Conservation (phyloP, 2,329 filamentous ascomycete genomes). For the Cryphonectria carpinicola region DNA sequence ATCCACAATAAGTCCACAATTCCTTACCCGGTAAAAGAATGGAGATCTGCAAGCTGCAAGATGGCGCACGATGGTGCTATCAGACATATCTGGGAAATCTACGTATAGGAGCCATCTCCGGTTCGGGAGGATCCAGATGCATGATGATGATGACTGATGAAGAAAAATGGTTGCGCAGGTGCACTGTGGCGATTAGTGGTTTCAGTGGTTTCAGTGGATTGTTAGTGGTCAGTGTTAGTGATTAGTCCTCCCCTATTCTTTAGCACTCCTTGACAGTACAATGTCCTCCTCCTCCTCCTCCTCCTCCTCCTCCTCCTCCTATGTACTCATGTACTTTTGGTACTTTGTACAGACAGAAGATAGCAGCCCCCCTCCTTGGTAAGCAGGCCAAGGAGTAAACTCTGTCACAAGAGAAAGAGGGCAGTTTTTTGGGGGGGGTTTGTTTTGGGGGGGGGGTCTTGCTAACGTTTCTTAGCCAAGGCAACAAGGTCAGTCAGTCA, state of each 20-base stretch:
- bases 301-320: neutral
- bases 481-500: neutral
- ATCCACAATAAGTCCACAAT: neutral
- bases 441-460: no score
- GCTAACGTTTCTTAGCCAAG: constrained; percentile 1
- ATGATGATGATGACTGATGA: neutral
- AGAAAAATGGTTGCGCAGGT: neutral
- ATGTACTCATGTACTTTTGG: no score
- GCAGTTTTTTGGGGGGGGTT: no score
- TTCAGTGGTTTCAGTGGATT: neutral
- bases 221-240: neutral
- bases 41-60: constrained; percentile 6
- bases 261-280: no score
- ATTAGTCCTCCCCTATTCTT: neutral
- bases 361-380: neutral
- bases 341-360: neutral
- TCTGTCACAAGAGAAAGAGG: neutral
- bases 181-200: no score
- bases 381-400: neutral
- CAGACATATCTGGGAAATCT: neutral
- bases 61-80: constrained; percentile 1
- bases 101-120: no score
- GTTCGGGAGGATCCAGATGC: constrained; percentile 1
- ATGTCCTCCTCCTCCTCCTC: neutral
- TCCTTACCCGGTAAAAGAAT: neutral